Conservation (phyloP, 352 stramenopile species). For the Aphanomyces stellatus region DNA sequence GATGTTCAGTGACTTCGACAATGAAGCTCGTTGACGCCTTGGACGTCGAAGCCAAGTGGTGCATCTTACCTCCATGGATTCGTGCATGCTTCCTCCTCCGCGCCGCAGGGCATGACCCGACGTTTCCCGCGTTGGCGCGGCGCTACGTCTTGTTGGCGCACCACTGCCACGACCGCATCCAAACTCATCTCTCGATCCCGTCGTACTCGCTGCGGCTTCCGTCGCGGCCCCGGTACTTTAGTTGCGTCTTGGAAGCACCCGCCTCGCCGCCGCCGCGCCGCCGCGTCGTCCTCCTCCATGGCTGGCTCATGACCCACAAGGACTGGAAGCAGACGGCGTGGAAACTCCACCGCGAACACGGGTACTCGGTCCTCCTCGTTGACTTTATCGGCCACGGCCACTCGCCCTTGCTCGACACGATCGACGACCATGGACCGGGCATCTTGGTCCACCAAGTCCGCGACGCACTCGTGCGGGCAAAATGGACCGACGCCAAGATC, state of each 20-base stretch:
- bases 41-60: background rate
- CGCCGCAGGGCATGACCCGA: background rate
- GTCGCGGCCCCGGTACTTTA: background rate
- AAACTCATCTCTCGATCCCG: background rate
- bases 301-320: slow-evolving; percentile 14
- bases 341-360: background rate
- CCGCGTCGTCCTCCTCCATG: slow-evolving; percentile 10
- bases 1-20: too few relatives aligned
- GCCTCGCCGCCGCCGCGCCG: background rate
- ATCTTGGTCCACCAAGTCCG: slow-evolving; percentile 13
- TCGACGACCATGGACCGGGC: background rate
- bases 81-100: background rate
- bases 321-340: slow-evolving; percentile 7
- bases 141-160: background rate
- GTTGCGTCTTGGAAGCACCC: background rate
- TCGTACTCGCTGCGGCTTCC: background rate
- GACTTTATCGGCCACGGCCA: slow-evolving; percentile 17
- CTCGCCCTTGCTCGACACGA: background rate
- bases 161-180: background rate
- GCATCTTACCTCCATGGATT: background rate
- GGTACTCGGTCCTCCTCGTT: slow-evolving; percentile 2
- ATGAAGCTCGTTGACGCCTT: too few relatives aligned
- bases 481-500: background rate
- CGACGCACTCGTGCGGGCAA: slow-evolving; percentile 1
- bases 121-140: background rate